Base-by-base conservation (phyloP, 768 basidiomycete species). In the Galerina marginata region DNA sequence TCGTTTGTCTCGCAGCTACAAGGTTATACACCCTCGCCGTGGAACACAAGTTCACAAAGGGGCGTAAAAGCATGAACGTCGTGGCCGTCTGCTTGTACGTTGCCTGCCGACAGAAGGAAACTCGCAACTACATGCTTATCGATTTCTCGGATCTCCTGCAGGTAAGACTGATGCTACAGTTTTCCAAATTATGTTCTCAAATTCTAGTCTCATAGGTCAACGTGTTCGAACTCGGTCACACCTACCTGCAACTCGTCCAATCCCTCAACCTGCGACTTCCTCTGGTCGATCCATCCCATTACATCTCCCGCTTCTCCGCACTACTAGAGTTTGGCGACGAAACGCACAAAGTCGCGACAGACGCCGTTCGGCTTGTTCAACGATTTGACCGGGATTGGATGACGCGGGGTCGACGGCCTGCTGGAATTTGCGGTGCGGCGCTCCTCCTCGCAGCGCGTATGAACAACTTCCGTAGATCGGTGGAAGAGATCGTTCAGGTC, bases 321-420 rank as follows among this genome's bases (percentile, higher is more conserved):
- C 83, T 97, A 9, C 90, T 99, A 49, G 96, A 97, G 73, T 98
- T 99, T 65, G 96, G 96, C 3, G 95, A 96, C 48, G 95, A 96
- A 71, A 95, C 93, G 2, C 87, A 92, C 67, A 88, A 86, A 60
- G 95, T 99, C 5, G 95, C 96, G 1, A 87, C 90, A 4, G 97
- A 99, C 70, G 97, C 97, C 7, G 87, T 92, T 3, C 91, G 95
- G 7, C 90, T 99, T 47, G 95, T 99, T 37, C 89, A 92, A 60
- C 79, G 97, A 36, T 98, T 99, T 75, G 90, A 94, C 69, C 84
- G 93, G 25, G 97, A 99, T 74, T 99, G 97, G 97, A 96, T 99
- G 86, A 90, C 93, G 12, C 89, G 90, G 40, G 97, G 97, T 12
- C 88, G 97, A 20, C 86, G 97, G 6, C 97, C 97, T 0, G 95